These are phyloP conservation scores for Microdochium bolleyi DNA, from an alignment of 2,329 filamentous ascomycete genomes.

Conservation along the genomic window DNA sequence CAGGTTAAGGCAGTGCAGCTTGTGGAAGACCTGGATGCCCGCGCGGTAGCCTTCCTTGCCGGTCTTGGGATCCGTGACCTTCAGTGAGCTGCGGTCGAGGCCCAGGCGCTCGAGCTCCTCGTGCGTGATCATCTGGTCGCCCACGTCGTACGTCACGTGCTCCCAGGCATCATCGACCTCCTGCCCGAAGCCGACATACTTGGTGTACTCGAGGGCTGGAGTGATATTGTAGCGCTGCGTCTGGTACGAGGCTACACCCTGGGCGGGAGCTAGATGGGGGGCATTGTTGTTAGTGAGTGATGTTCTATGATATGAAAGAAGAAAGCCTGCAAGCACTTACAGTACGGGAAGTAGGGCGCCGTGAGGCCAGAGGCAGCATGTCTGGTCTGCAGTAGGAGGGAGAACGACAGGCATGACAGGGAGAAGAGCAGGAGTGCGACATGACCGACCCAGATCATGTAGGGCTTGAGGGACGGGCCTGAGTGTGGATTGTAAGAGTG, in stretches of 20 bases:
- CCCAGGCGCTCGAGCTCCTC: constrained; percentile 44
- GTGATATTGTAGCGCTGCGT: constrained; percentile 40
- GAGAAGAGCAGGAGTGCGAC: background rate
- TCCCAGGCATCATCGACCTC: constrained; percentile 52
- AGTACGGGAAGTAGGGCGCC: background rate
- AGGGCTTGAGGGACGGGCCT: background rate
- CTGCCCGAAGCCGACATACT: constrained; percentile 46
- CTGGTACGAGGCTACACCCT: constrained; percentile 35
- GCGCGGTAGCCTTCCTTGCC: constrained; percentile 52
- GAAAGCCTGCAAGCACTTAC: background rate
- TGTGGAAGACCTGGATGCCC: constrained; percentile 50
- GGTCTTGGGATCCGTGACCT: constrained; percentile 45
- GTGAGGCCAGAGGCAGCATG: background rate
- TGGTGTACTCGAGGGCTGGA: constrained; percentile 32
- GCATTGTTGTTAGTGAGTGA: constrained; percentile 30
- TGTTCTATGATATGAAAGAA: no score
- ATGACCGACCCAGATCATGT: background rate
- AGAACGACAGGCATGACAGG: background rate
- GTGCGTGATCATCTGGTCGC: constrained; percentile 51
- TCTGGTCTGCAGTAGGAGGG: background rate
- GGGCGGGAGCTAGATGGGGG: constrained; percentile 24
- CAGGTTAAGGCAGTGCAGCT: constrained; percentile 42
- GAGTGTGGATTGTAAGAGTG: background rate
- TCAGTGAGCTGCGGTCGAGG: constrained; percentile 40
- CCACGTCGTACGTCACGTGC: constrained; percentile 44